Percentiles rank a stretch among this genome's conserved stretches.
Evolutionary conservation across 768 basidiomycete species (phyloP).

Genomic region (Suillus subluteus): DNA sequence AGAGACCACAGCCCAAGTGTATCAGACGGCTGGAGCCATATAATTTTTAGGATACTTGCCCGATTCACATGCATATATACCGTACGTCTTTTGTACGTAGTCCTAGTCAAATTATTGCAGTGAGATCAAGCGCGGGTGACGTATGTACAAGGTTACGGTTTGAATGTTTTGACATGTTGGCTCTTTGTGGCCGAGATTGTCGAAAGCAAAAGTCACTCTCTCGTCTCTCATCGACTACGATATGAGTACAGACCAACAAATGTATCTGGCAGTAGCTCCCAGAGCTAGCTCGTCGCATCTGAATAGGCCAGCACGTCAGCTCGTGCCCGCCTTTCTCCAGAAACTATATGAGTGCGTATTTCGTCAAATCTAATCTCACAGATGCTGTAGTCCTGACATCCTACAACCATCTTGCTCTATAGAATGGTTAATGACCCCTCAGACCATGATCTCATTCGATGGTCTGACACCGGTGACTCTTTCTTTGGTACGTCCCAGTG

Average conservation of each 20-base stretch:
- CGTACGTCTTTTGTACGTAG: neutral
- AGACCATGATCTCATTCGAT: slow-evolving; percentile 85
- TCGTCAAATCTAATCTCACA: slow-evolving; percentile 18
- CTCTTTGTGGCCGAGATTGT: slow-evolving; percentile 6
- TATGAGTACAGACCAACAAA: slow-evolving; percentile 59
- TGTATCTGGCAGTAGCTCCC: slow-evolving; percentile 54
- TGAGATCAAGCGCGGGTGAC: neutral
- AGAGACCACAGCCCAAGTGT: slow-evolving; percentile 29
- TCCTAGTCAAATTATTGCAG: neutral
- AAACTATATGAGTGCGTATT: slow-evolving; percentile 85
- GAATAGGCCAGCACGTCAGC: slow-evolving; percentile 49
- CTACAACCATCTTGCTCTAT: slow-evolving; percentile 14
- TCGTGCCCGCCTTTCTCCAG: slow-evolving; percentile 85
- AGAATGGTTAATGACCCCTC: slow-evolving; percentile 92
- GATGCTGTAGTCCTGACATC: slow-evolving; percentile 15
- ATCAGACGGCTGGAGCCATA: slow-evolving; percentile 20
- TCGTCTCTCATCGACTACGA: neutral
- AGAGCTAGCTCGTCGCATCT: slow-evolving; percentile 43
- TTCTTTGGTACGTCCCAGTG: slow-evolving; percentile 71
- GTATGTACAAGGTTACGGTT: neutral
- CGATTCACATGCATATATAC: neutral
- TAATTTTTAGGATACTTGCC: neutral
- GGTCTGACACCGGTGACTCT: slow-evolving; percentile 90
- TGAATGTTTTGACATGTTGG: slow-evolving; percentile 5
- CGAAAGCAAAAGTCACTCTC: neutral